These are phyloP conservation scores for Hymenoscyphus salicellus DNA, from an alignment of 2,329 filamentous ascomycete species.

Conservation along the genomic window DNA sequence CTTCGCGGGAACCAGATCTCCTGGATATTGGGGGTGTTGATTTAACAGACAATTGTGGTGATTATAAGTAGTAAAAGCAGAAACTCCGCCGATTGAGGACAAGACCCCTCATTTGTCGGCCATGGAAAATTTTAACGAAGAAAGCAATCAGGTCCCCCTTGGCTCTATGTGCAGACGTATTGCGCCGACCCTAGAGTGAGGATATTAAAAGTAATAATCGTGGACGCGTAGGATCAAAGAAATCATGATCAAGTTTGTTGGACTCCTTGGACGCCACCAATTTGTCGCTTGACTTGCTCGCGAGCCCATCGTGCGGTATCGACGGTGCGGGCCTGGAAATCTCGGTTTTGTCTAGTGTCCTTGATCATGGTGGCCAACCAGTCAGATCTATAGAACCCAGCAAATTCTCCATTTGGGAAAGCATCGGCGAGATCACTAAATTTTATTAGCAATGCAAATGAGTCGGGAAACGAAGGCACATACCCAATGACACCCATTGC, in stretches of 20 bases:
- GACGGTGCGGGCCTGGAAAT: conserved; percentile 79
- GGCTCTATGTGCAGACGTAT: conserved; percentile 27
- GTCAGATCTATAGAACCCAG: conserved; percentile 80
- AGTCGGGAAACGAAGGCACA: conserved; percentile 33
- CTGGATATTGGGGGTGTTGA: conserved; percentile 16
- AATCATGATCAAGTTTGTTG: conserved; percentile 34
- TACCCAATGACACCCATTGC: conserved; percentile 97
- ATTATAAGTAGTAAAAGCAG: conserved; percentile 27
- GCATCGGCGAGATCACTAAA: conserved; percentile 85
- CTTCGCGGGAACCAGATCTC: conserved; percentile 30
- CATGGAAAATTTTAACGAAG: conserved; percentile 25
- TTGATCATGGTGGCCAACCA: conserved; percentile 89
- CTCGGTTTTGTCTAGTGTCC: conserved; percentile 84
- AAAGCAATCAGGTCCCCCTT: conserved; percentile 19
- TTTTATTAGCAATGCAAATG: conserved; percentile 12
- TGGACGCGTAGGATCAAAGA: conserved; percentile 19
- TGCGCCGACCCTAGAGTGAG: conserved; percentile 25
- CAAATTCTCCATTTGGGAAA: conserved; percentile 86
- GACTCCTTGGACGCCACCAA: conserved; percentile 47
- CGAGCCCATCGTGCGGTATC: conserved; percentile 96
- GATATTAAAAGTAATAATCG: conserved; percentile 29
- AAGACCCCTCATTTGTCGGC: conserved; percentile 36
- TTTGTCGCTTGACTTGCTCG: conserved; percentile 93
- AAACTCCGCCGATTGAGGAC: conserved; percentile 35
- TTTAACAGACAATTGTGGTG: conserved; percentile 12